These are phyloP conservation scores for Tripidium arundinaceum DNA, from an alignment of 202 grass and related monocot species.

Conservation along the genomic window DNA sequence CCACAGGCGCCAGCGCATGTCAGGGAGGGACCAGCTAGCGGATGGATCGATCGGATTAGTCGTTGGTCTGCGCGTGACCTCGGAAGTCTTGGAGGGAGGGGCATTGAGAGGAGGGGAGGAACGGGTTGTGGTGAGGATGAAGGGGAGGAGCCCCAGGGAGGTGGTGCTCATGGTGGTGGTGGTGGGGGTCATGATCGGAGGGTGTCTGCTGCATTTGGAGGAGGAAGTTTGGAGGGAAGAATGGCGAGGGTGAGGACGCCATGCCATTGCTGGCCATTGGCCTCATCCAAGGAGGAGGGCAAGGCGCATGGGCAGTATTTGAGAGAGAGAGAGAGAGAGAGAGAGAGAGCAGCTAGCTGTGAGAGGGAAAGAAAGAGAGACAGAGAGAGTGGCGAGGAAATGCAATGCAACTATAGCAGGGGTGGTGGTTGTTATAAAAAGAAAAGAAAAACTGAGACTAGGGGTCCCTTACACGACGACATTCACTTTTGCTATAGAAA, in stretches of 20 bases:
- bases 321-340: conserved; percentile 31
- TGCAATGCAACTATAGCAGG: conserved; percentile 57
- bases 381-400: conserved; percentile 27
- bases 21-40: neutral
- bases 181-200: conserved; percentile 39
- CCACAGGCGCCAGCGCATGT: neutral
- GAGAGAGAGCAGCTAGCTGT: too few species aligned
- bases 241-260: conserved; percentile 62
- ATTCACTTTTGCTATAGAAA: too few species aligned
- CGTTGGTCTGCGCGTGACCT: conserved; percentile 29
- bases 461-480: neutral
- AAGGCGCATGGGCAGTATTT: conserved; percentile 38
- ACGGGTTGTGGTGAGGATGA: too few species aligned
- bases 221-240: conserved; percentile 87
- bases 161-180: too few species aligned
- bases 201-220: conserved; percentile 69
- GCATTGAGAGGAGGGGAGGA: too few species aligned
- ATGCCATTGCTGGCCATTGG: conserved; percentile 87
- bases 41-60: neutral
- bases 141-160: too few species aligned
- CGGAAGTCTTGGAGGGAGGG: too few species aligned
- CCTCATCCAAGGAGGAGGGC: conserved; percentile 45
- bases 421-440: conserved; percentile 15
- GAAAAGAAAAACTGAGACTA: neutral
- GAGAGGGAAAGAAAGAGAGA: neutral